Conservation (phyloP, 225 moss, liverwort and hornwort species). For the Ulota crispa region DNA sequence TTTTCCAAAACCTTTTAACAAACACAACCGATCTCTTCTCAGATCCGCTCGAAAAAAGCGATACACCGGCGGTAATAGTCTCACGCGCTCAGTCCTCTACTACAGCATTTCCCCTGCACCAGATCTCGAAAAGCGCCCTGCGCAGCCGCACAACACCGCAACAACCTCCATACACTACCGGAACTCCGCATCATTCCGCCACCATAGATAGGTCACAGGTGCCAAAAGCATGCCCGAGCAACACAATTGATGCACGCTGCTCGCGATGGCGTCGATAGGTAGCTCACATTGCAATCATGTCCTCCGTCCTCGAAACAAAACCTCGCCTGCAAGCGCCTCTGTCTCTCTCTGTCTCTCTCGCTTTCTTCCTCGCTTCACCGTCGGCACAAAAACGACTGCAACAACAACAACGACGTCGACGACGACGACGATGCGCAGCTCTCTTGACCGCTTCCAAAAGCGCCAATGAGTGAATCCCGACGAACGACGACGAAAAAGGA, state of each 20-base stretch:
- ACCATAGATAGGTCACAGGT: slow-evolving; percentile 35
- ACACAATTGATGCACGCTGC: slow-evolving; percentile 16
- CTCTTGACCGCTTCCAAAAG: not conserved
- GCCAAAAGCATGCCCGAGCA: slow-evolving; percentile 16
- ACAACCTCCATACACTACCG: slow-evolving; percentile 36
- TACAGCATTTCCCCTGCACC: slow-evolving; percentile 16
- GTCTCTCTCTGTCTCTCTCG: slow-evolving; percentile 12
- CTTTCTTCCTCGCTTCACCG: not conserved
- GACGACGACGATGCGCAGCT: not conserved
- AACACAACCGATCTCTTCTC: not conserved
- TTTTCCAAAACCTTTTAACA: slow-evolving; percentile 3
- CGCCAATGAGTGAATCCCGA: not conserved
- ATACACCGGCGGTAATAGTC: not conserved
- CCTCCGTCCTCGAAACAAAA: not conserved
- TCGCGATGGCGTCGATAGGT: slow-evolving; percentile 27
- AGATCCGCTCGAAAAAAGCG: slow-evolving; percentile 1
- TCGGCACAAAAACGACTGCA: slow-evolving; percentile 11
- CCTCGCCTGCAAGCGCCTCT: not conserved
- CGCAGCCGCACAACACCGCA: slow-evolving; percentile 34
- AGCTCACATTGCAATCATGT: slow-evolving; percentile 40
- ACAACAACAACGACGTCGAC: not conserved
- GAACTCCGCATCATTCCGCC: slow-evolving; percentile 28
- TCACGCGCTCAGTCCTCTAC: slow-evolving; percentile 12
- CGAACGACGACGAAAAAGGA: slow-evolving; percentile 8
- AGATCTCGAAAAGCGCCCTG: slow-evolving; percentile 10